Base-by-base conservation (phyloP, 331 rosid species). In the Prunus yedoensis region DNA sequence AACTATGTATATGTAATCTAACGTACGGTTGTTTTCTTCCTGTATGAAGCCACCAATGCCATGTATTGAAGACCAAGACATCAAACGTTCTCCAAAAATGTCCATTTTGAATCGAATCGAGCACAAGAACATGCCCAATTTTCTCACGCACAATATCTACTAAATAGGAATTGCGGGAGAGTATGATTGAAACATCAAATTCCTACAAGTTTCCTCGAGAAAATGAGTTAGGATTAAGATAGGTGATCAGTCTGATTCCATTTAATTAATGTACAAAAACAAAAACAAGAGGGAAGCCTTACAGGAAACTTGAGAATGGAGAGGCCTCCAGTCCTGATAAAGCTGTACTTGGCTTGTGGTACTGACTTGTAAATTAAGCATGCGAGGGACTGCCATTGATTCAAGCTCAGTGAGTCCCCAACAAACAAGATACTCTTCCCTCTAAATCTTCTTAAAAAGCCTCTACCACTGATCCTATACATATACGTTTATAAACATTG, bases 21-120 rank as follows among this genome's bases (percentile, higher is more conserved):
- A 20, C 89, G 2, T 71, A 90, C 96, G 89, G 87, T 77, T 84
- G 90, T 75, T 88, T 84, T 45, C 81, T 82, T 77, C 89, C 89
- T 0, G 83, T 82, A 76, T 88, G 90, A 69, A 84, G 82, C 96
- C 96, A 91, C 90, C 90, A 85, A 81, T 91, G 96, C 91, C 90
- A 89, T 5, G 93, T 79, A 62, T 91, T 70, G 80, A 89, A 91
- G 46, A 89, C 75, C 76, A 91, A 57, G 0, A 88, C 80, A 65
- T 91, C 88, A 2, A 11, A 25, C n/a, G 78, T 81, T 65, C 75
- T 68, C 96, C 93, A 91, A 3, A 15, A 4, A 4, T 66, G 10
- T 4, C 57, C 91, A 4, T 58, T 57, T 60, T 49, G 49, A n/a
- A 90, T 85, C 0, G 89, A 86, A 57, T 88, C 77, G 4, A 90